A percentile compares a stretch with the other conserved stretches of the same genome.
These are phyloP conservation scores for Hypoxylon sp. DNA, from an alignment of 2,329 filamentous ascomycete species.

Conservation along the genomic window DNA sequence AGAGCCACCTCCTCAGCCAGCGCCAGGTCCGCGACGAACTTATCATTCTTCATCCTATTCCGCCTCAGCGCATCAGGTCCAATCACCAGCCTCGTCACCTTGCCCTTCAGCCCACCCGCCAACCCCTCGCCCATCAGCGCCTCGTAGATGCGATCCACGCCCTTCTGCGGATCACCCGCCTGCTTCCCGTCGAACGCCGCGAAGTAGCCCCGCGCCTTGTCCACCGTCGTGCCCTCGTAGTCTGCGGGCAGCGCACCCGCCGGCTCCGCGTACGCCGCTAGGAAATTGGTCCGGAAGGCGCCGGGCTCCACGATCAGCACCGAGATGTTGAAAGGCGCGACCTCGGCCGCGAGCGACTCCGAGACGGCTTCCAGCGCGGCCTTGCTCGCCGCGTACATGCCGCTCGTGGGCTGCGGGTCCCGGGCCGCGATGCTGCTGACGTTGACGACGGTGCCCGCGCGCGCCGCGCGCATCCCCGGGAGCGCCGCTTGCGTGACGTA, in stretches of 20 bases:
- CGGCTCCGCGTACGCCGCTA: conserved; percentile 40
- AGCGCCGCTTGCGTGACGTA: conserved; percentile 48
- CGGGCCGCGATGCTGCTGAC: conserved; percentile 45
- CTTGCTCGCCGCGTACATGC: conserved; percentile 51
- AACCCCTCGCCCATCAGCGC: conserved; percentile 51
- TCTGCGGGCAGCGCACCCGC: conserved; percentile 39
- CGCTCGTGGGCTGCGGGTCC: conserved; percentile 40
- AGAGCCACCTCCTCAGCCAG: conserved; percentile 40
- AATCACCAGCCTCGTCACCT: conserved; percentile 53
- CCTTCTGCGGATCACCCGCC: conserved; percentile 52
- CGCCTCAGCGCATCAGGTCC: conserved; percentile 50
- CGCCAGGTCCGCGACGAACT: conserved; percentile 40
- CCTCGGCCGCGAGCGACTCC: conserved; percentile 53
- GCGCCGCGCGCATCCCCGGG: conserved; percentile 44
- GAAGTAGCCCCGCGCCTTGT: conserved; percentile 4
- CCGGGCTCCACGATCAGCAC: conserved; percentile 58
- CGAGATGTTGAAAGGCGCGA: conserved; percentile 52
- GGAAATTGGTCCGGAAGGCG: conserved; percentile 57
- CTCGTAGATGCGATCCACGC: conserved; percentile 54
- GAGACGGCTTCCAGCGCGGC: conserved; percentile 56
- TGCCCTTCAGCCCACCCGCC: conserved; percentile 50
- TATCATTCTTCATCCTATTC: conserved; percentile 40
- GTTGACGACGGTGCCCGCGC: conserved; percentile 48
- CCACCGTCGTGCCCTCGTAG: conserved; percentile 39
- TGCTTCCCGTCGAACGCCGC: conserved; percentile 42